Conservation (phyloP, 495 filamentous ascomycete genomes). For the Aspergillus bertholletiae region DNA sequence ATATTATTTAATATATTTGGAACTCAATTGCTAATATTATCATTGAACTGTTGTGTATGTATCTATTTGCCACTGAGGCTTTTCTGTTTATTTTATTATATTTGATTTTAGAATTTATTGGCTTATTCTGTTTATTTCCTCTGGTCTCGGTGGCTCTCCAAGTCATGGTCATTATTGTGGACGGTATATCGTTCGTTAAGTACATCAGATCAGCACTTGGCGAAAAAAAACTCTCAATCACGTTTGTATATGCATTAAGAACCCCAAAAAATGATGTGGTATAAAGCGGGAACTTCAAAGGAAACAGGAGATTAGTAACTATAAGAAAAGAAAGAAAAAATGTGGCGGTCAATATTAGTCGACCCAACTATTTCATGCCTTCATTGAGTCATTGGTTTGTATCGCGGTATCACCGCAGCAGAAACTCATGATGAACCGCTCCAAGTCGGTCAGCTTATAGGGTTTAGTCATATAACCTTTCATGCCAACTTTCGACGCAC, state of each 20-base stretch:
- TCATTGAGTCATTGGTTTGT: conserved; percentile 14
- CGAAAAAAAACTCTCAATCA: background rate
- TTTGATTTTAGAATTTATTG: too few relatives aligned
- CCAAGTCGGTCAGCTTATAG: conserved; percentile 68
- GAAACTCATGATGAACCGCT: conserved; percentile 63
- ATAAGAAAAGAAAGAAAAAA: background rate
- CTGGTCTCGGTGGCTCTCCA: background rate
- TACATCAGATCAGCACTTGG: conserved; percentile 1
- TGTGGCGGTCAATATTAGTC: background rate
- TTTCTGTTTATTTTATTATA: background rate
- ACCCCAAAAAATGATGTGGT: conserved; percentile 1
- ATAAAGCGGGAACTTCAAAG: conserved; percentile 2
- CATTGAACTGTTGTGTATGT: background rate
- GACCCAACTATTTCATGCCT: conserved; percentile 14
- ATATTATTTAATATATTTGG: too few relatives aligned
- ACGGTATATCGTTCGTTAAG: conserved; percentile 4
- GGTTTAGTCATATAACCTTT: conserved; percentile 78
- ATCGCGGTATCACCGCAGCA: conserved; percentile 31
- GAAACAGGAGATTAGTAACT: conserved; percentile 4
- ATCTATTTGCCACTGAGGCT: background rate
- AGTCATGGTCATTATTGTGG: conserved; percentile 8
- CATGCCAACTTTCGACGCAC: conserved; percentile 67
- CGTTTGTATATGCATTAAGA: background rate
- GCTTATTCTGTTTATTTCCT: too few relatives aligned
- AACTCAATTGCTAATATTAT: background rate